Percentiles rank a stretch among this genome's conserved stretches.
phyloP scores from a whole-genome alignment of 2,329 filamentous ascomycete genomes.

The Paraphaeosphaeria minitans region DNA sequence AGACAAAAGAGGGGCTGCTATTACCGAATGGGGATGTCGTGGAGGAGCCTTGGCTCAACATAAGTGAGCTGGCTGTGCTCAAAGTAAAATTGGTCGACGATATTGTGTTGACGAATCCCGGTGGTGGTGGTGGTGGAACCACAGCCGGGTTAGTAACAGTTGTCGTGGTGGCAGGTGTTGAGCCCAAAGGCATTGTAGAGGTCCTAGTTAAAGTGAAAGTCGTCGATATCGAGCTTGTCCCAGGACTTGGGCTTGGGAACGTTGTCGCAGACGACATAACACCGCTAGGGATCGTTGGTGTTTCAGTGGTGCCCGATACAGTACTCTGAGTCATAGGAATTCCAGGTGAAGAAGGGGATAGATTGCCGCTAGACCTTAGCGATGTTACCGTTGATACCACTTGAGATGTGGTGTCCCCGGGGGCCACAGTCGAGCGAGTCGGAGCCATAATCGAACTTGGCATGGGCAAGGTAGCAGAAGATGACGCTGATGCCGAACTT shows the following conservation, averaged over 20 bases:
- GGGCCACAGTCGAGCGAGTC: slow-evolving; percentile 1
- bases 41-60: not conserved
- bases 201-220: not conserved
- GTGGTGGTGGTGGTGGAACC: not conserved
- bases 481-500: not conserved
- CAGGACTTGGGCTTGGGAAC: not conserved
- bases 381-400: not conserved
- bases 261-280: not conserved
- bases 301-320: not conserved
- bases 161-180: not conserved
- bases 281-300: not conserved
- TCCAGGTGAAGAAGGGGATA: not conserved
- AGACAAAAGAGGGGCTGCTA: not conserved
- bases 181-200: slow-evolving; percentile 2
- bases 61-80: slow-evolving; percentile 2
- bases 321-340: not conserved
- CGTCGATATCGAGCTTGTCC: not conserved
- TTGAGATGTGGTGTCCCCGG: not conserved
- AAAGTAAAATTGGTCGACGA: slow-evolving; percentile 8
- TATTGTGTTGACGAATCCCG: slow-evolving; percentile 12
- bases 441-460: not conserved
- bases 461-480: not conserved
- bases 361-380: not conserved
- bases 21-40: not conserved
- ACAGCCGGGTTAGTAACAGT: not conserved